phyloP scores from a whole-genome alignment of 2,329 filamentous ascomycete species.

The Immersiporthe knoxdaviesiana region DNA sequence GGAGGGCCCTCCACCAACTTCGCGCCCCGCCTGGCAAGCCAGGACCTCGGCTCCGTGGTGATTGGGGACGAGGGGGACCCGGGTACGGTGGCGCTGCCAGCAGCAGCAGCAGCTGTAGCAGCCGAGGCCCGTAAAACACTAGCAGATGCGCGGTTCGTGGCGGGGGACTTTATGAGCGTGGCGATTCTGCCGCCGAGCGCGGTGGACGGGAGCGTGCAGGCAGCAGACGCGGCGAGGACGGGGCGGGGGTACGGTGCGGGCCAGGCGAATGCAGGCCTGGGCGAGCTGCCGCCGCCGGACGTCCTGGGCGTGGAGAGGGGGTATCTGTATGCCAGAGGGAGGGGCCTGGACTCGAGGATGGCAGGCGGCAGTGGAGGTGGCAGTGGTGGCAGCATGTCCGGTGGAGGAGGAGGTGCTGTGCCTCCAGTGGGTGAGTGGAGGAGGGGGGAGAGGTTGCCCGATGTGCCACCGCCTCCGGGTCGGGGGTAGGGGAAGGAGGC shows the following conservation, averaged over 20 bases:
- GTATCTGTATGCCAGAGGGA: constrained; percentile 37
- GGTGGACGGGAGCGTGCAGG: constrained; percentile 71
- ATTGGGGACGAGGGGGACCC: constrained; percentile 61
- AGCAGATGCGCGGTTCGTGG: constrained; percentile 76
- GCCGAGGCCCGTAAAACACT: constrained; percentile 74
- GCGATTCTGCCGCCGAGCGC: constrained; percentile 75
- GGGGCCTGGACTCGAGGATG: constrained; percentile 36
- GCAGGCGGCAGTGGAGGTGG: constrained; percentile 41
- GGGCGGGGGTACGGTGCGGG: constrained; percentile 46
- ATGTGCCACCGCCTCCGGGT: constrained; percentile 47
- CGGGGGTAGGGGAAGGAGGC: constrained; percentile 52
- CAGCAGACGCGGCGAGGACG: constrained; percentile 55
- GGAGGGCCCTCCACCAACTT: constrained; percentile 35
- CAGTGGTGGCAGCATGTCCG: constrained; percentile 33
- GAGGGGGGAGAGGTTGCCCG: constrained; percentile 67
- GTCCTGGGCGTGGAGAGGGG: constrained; percentile 46
- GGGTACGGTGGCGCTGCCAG: constrained; percentile 30
- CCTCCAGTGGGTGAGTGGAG: constrained; percentile 63
- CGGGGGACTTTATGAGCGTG: constrained; percentile 86
- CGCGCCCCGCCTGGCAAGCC: constrained; percentile 66
- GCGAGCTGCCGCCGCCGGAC: constrained; percentile 34
- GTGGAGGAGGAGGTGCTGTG: constrained; percentile 44
- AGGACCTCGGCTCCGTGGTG: constrained; percentile 82
- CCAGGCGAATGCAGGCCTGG: constrained; percentile 38
- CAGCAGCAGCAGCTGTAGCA: constrained; percentile 40